A percentile compares a stretch with the other conserved stretches of the same genome.
Conservation (phyloP, 1,139 yeast genomes). For the Kodamaea suecica region DNA sequence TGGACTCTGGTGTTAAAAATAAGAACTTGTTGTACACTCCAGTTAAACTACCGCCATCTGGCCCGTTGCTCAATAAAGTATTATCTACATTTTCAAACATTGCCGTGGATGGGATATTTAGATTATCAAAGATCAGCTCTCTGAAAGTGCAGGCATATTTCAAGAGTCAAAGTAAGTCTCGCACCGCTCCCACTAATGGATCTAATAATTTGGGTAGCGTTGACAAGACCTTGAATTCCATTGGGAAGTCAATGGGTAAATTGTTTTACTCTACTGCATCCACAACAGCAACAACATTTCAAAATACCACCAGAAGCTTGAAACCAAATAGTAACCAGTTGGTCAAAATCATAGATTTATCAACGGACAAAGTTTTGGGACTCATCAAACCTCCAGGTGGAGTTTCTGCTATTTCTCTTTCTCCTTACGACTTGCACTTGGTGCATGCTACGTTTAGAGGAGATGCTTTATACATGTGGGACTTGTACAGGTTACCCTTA, state of each 20-base stretch:
- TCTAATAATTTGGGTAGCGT: too few relatives aligned
- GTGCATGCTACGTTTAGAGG: conserved; percentile 60
- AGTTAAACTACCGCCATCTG: conserved; percentile 44
- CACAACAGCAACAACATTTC: conserved; percentile 28
- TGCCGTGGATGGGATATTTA: conserved; percentile 53
- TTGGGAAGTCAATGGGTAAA: conserved; percentile 31
- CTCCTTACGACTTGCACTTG: conserved; percentile 60
- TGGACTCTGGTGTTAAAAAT: too few relatives aligned
- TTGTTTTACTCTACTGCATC: conserved; percentile 38
- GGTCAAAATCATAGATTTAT: conserved; percentile 46
- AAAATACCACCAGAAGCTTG: conserved; percentile 24
- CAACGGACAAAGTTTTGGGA: conserved; percentile 43
- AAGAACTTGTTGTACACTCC: conserved; percentile 32
- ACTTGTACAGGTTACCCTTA: conserved; percentile 49
- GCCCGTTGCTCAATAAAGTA: conserved; percentile 45
- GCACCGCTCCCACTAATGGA: conserved; percentile 10
- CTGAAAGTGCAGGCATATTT: conserved; percentile 39
- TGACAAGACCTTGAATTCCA: conserved; percentile 25
- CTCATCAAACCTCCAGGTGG: conserved; percentile 60
- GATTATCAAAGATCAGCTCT: conserved; percentile 50
- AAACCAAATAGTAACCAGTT: conserved; percentile 33
- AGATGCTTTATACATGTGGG: conserved; percentile 65
- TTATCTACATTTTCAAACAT: conserved; percentile 48
- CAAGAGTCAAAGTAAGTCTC: conserved; percentile 13
- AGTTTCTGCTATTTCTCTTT: conserved; percentile 55